Evolutionary conservation across 345 rosid species (phyloP).

Genomic region (Salix suchowensis): DNA sequence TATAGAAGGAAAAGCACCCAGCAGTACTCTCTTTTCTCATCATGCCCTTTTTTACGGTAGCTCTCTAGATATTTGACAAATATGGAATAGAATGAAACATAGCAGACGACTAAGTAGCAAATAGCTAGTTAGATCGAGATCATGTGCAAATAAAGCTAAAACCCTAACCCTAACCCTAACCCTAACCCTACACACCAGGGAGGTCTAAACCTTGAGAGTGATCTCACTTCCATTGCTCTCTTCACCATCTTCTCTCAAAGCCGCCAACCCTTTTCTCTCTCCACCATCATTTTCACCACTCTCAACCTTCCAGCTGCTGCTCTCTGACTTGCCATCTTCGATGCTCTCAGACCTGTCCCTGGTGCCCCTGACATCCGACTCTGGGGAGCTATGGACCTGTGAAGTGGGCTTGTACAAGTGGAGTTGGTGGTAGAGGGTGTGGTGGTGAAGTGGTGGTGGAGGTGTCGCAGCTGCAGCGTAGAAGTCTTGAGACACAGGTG

Average conservation of each 20-base stretch:
- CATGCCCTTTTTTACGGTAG: not conserved
- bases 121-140: not conserved
- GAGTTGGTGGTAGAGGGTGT: constrained; percentile 48
- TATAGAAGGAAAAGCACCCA: too few species aligned
- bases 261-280: constrained; percentile 62
- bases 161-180: not conserved
- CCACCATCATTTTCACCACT: constrained; percentile 49
- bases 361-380: constrained; percentile 38
- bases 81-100: not conserved
- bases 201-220: constrained; percentile 64
- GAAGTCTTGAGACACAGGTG: constrained; percentile 58
- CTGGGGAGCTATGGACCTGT: constrained; percentile 49
- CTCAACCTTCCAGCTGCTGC: constrained; percentile 73
- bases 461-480: constrained; percentile 43
- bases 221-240: constrained; percentile 86
- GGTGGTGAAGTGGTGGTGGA: constrained; percentile 45
- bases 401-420: constrained; percentile 49
- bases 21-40: too few species aligned
- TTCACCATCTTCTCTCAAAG: constrained; percentile 66
- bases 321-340: constrained; percentile 79
- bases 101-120: not conserved
- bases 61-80: not conserved
- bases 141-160: not conserved
- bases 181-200: not conserved
- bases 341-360: constrained; percentile 73